Evolutionary conservation across 371 early-diverging fungal genomes (phyloP).

Genomic region (Mycotypha africana): DNA sequence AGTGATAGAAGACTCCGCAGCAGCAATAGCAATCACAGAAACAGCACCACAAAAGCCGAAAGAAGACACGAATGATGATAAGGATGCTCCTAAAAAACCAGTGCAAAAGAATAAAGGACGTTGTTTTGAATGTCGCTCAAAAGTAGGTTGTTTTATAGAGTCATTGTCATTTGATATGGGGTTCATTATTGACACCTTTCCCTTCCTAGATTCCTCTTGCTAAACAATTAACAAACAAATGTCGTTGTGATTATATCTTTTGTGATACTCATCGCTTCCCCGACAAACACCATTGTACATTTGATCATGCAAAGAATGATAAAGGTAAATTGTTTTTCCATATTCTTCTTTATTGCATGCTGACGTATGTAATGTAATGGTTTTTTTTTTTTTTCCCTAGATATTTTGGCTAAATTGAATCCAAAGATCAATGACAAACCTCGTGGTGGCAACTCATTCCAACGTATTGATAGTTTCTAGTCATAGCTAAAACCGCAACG

Average conservation of each 20-base stretch:
- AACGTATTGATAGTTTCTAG: slow-evolving; percentile 59
- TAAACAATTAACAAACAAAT: slow-evolving; percentile 79
- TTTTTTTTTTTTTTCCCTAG: slow-evolving; percentile 24
- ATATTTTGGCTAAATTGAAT: slow-evolving; percentile 69
- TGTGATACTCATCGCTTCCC: slow-evolving; percentile 78
- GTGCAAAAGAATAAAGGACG: slow-evolving; percentile 66
- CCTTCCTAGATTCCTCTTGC: slow-evolving; percentile 61
- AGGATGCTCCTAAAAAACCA: slow-evolving; percentile 28
- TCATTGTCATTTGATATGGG: too few species aligned
- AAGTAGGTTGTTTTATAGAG: slow-evolving; percentile 32
- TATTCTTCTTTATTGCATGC: too few species aligned
- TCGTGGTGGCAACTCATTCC: slow-evolving; percentile 74
- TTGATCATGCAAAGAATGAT: slow-evolving; percentile 71
- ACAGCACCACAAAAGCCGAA: too few species aligned
- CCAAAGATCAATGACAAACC: slow-evolving; percentile 75
- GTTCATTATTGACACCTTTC: not conserved
- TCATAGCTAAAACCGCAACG: too few species aligned
- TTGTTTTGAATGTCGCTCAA: slow-evolving; percentile 68
- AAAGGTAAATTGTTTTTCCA: too few species aligned
- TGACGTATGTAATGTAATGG: too few species aligned
- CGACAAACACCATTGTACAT: slow-evolving; percentile 73
- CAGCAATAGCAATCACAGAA: too few species aligned
- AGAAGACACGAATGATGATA: too few species aligned
- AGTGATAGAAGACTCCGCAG: slow-evolving; percentile 8
- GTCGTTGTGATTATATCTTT: slow-evolving; percentile 75